These are phyloP conservation scores for Pythium graminicola DNA, from an alignment of 352 stramenopile genomes.

Conservation along the genomic window DNA sequence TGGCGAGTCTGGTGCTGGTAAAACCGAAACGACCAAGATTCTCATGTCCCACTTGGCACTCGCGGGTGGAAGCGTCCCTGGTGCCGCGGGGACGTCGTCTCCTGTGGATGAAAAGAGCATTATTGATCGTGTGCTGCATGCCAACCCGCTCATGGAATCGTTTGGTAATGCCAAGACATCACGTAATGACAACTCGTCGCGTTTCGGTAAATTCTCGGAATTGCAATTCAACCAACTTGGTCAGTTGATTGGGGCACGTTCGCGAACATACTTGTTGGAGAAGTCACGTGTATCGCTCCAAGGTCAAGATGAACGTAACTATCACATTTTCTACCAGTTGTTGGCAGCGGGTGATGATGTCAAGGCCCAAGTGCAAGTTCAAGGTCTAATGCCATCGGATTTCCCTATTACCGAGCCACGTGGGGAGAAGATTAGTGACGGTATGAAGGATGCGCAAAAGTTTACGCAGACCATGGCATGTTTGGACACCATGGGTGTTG, in stretches of 20 bases:
- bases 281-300: constrained; percentile 92
- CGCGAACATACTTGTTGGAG: constrained; percentile 94
- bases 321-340: constrained; percentile 99
- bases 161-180: constrained; percentile 94
- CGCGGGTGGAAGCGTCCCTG: constrained; percentile 32
- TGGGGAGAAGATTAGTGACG: constrained; percentile 41
- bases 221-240: constrained; percentile 78
- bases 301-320: constrained; percentile 92
- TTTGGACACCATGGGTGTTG: constrained; percentile 71
- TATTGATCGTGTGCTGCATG: constrained; percentile 85
- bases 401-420: constrained; percentile 76
- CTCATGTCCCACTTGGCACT: constrained; percentile 95
- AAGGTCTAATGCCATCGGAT: constrained; percentile 58
- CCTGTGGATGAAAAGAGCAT: constrained; percentile 29
- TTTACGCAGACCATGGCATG: constrained; percentile 71
- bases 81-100: constrained; percentile 51
- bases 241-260: constrained; percentile 71
- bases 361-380: constrained; percentile 58
- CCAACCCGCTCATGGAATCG: constrained; percentile 94
- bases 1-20: constrained; percentile 92
- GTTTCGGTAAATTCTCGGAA: constrained; percentile 97
- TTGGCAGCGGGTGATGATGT: constrained; percentile 46
- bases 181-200: constrained; percentile 95
- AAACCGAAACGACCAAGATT: constrained; percentile 96
- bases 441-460: constrained; percentile 62